phyloP scores from a whole-genome alignment of 805 yeast genomes.

The Wickerhamomyces bovis region DNA sequence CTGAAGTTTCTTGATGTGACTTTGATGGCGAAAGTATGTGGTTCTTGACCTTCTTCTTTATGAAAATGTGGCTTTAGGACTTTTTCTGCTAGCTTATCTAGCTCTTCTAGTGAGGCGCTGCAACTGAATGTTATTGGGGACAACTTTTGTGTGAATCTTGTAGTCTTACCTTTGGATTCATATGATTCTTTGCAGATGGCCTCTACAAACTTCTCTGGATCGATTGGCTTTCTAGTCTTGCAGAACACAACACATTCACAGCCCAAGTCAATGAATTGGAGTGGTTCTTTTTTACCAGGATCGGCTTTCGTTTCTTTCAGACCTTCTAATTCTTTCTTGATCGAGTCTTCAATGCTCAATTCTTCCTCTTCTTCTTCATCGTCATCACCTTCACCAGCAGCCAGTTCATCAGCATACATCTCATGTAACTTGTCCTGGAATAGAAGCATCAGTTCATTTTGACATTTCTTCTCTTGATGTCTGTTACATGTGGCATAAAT shows the following conservation, averaged over 20 bases:
- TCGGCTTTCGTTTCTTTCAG: conserved; percentile 32
- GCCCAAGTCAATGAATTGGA: conserved; percentile 57
- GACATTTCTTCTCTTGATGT: conserved; percentile 69
- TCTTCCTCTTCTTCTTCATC: conserved; percentile 32
- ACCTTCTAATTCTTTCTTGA: conserved; percentile 63
- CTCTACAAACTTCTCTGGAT: conserved; percentile 67
- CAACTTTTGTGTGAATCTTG: conserved; percentile 70
- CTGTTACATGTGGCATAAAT: conserved; percentile 86
- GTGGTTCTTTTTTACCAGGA: conserved; percentile 38
- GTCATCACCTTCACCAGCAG: conserved; percentile 11
- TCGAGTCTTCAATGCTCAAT: conserved; percentile 68
- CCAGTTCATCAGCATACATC: conserved; percentile 33
- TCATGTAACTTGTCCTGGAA: conserved; percentile 49
- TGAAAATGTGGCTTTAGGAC: conserved; percentile 72
- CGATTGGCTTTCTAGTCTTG: conserved; percentile 72
- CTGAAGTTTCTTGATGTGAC: conserved; percentile 75
- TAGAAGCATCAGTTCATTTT: conserved; percentile 61
- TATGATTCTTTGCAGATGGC: conserved; percentile 56
- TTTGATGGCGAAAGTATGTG: conserved; percentile 67
- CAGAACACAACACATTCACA: conserved; percentile 84
- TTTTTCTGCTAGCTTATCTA: conserved; percentile 49
- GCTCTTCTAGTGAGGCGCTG: conserved; percentile 63
- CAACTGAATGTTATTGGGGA: conserved; percentile 77
- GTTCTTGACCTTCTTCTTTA: conserved; percentile 30
- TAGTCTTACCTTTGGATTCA: conserved; percentile 47